These are phyloP conservation scores for Polygonum aviculare DNA, from an alignment of 148 eudicot species.

Conservation along the genomic window DNA sequence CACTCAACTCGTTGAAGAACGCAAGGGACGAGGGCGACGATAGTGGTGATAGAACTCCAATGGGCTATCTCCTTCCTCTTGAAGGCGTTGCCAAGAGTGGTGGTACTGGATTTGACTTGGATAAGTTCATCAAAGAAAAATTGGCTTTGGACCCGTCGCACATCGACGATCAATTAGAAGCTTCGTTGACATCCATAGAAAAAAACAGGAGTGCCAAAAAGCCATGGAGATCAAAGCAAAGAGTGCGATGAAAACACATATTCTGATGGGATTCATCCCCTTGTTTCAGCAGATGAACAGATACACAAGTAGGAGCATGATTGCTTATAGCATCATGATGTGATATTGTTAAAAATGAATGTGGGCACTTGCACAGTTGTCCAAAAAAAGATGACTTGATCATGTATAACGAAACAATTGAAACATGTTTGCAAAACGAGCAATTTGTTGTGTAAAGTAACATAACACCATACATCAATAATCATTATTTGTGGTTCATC, in stretches of 20 bases:
- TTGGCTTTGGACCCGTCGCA: slow-evolving; percentile 57
- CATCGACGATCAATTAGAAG: slow-evolving; percentile 52
- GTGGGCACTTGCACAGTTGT: not conserved
- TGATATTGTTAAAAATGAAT: not conserved
- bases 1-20: slow-evolving; percentile 13
- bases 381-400: not conserved
- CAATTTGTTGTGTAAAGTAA: not conserved
- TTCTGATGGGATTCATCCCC: not conserved
- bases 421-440: not conserved
- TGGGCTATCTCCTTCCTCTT: slow-evolving; percentile 10
- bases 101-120: slow-evolving; percentile 56
- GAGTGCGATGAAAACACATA: slow-evolving; percentile 9
- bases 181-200: slow-evolving; percentile 28
- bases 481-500: no score
- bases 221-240: slow-evolving; percentile 21
- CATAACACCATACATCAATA: no score
- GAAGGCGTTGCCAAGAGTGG: slow-evolving; percentile 14
- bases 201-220: slow-evolving; percentile 20
- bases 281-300: not conserved
- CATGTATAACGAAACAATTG: not conserved
- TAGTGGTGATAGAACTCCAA: slow-evolving; percentile 7
- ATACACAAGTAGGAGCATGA: not conserved
- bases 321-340: not conserved
- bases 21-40: slow-evolving; percentile 11
- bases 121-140: slow-evolving; percentile 52